These are phyloP conservation scores for Echinosophora koreensis DNA, from an alignment of 306 rosid genomes.

Conservation along the genomic window DNA sequence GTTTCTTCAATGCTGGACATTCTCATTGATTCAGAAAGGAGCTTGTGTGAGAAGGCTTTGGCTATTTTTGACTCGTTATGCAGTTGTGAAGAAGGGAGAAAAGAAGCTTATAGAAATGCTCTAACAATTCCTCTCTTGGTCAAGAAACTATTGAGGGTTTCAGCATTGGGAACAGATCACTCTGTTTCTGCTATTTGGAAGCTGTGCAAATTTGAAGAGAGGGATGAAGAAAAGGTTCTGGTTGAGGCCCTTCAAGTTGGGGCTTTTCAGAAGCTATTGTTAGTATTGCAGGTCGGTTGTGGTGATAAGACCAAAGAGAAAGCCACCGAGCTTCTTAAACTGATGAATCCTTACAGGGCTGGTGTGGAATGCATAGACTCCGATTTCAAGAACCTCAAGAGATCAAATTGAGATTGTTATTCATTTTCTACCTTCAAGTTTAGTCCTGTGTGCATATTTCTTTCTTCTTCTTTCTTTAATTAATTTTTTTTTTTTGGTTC, in stretches of 20 bases:
- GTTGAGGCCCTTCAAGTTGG: constrained; percentile 68
- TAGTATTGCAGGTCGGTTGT: constrained; percentile 60
- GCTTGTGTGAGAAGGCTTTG: constrained; percentile 54
- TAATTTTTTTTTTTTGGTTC: neutral
- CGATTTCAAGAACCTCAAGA: constrained; percentile 60
- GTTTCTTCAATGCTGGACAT: constrained; percentile 52
- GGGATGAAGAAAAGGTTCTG: constrained; percentile 46
- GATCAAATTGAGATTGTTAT: constrained; percentile 51
- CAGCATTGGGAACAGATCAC: constrained; percentile 52
- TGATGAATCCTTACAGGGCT: constrained; percentile 61
- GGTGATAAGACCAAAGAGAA: constrained; percentile 58
- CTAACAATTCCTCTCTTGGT: constrained; percentile 63
- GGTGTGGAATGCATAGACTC: constrained; percentile 66
- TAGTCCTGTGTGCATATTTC: neutral
- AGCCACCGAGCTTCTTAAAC: constrained; percentile 57
- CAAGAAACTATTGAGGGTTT: constrained; percentile 62
- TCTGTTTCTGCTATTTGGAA: constrained; percentile 58
- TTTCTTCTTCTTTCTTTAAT: too few relatives aligned
- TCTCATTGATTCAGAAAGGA: constrained; percentile 54
- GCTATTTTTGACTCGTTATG: constrained; percentile 52
- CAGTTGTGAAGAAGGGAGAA: constrained; percentile 52
- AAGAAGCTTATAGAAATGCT: constrained; percentile 53
- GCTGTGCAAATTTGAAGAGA: constrained; percentile 48
- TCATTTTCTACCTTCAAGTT: neutral
- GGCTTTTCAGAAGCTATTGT: constrained; percentile 65